A percentile compares a stretch with the other conserved stretches of the same genome.
Evolutionary conservation across 169 alveolate species (phyloP).

Genomic region (Cyclospora cayetanensis): DNA sequence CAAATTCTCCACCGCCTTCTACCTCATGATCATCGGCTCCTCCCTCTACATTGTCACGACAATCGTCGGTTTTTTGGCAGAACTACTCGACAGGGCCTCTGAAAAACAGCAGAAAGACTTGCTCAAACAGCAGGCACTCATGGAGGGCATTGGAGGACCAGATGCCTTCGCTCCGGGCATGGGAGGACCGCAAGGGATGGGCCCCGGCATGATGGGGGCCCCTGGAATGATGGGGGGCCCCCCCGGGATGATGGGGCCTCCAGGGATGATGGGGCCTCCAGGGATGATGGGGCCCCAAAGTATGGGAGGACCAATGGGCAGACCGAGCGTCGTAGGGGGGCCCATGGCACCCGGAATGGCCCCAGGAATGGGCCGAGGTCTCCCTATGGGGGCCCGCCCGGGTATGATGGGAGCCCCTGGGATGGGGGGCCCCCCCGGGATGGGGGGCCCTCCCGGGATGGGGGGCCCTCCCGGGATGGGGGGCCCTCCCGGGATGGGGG

Average conservation of each 20-base stretch:
- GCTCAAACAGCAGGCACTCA: conserved; percentile 3
- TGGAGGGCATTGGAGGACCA: conserved; percentile 39
- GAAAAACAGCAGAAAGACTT: conserved; percentile 3
- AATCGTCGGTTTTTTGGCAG: neutral
- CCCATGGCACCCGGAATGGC: conserved; percentile 1
- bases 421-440: conserved; percentile 6
- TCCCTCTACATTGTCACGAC: neutral
- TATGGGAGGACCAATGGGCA: conserved; percentile 20
- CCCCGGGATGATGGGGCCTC: conserved; percentile 7
- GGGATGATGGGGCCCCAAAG: neutral
- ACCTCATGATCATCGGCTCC: neutral
- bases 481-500: conserved; percentile 20
- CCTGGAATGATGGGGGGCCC: neutral
- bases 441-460: neutral
- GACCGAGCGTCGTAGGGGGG: neutral
- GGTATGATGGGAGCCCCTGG: conserved; percentile 64
- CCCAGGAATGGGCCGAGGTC: neutral
- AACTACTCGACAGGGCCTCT: neutral
- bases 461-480: neutral
- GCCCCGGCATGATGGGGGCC: neutral
- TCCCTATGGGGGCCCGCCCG: conserved; percentile 8
- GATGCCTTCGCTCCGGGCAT: conserved; percentile 28
- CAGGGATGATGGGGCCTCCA: conserved; percentile 6
- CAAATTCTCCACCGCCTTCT: neutral
- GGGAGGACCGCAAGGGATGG: conserved; percentile 28